Base-by-base conservation (phyloP, 192 early-diverging fungal species). In the Haplosporangium gracile region DNA sequence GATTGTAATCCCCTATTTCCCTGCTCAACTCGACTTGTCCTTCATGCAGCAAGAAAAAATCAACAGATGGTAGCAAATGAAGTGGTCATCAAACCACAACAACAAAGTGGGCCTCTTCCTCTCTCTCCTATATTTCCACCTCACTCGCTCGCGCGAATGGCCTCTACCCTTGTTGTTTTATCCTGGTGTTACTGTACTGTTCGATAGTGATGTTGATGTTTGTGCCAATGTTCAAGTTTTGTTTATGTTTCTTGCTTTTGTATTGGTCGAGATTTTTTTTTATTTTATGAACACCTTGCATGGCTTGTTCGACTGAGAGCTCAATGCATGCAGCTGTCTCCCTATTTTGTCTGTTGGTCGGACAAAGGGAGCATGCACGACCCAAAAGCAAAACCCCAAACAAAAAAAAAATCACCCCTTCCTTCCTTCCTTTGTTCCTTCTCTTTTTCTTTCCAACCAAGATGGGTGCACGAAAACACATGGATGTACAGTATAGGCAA, bases 311-410 rank as follows among this genome's bases (percentile, higher is more conserved):
- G 26, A 29, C 32, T 65, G 60, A 65, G 32, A 24, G 13, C 9
- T 29, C 60, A 26, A 65, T 65, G 60, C 26, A 65, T 70, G 69
- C 39, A 40, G 69, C 20, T 42, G 38, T 39, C 69, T 70, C 60
- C 60, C 60, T 65, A 65, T 65, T 70, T 70, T 42, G 39, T 70
- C 38, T 42, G 69, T 70, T 42, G 38, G 38, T 70, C 38, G 5
- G 69, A 42, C 69, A 70, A 70, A 68, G 60, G 29, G 11, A 65
- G 26, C 60, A 65, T 65, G 60, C 60, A 65, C 60, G 10, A 29
- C 29, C 60, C 26, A 15, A 32, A 65, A 32, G 26, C 8, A 29
- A 65, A 32, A 11, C 6, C 38, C 38, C 34, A 24, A 38, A 70
- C 36, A 40, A 38, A 70, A 70, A 5, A 70, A 5, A 36, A 22